These are phyloP conservation scores for Rubia peregrina DNA, from an alignment of 305 asterid species.

Conservation along the genomic window DNA sequence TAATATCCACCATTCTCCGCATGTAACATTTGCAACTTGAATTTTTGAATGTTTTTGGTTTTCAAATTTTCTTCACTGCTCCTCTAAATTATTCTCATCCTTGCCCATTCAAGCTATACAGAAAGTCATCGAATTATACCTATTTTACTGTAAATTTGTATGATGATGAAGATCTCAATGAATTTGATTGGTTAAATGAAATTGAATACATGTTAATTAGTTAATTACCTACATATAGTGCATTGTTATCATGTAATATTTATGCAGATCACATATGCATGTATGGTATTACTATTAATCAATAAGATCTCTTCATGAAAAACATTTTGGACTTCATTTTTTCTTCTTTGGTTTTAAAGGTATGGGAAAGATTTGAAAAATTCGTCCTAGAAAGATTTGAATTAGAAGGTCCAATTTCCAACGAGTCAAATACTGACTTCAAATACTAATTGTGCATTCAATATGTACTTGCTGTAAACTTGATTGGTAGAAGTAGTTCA, in stretches of 20 bases:
- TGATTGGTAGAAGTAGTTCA: background rate
- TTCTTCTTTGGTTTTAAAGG: slow-evolving; percentile 33
- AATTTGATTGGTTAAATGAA: background rate
- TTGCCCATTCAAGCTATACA: too few species aligned
- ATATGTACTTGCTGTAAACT: background rate
- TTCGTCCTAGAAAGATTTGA: slow-evolving; percentile 83
- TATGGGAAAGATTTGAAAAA: slow-evolving; percentile 89
- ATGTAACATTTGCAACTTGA: slow-evolving; percentile 34
- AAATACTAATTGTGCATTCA: slow-evolving; percentile 27
- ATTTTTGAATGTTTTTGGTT: background rate
- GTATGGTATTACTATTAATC: background rate
- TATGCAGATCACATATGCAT: too few species aligned
- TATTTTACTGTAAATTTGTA: too few species aligned
- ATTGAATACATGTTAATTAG: too few species aligned
- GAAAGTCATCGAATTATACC: background rate
- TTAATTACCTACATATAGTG: too few species aligned
- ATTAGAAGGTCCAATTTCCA: slow-evolving; percentile 67
- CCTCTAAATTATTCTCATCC: too few species aligned
- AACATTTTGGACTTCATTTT: background rate
- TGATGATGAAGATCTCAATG: background rate
- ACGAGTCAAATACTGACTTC: slow-evolving; percentile 83
- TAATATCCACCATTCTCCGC: slow-evolving; percentile 78
- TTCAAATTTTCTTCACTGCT: too few species aligned
- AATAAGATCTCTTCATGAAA: background rate
- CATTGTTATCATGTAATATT: too few species aligned